These are phyloP conservation scores for Omphalotus guepiniiformis DNA, from an alignment of 768 basidiomycete species.

Conservation along the genomic window DNA sequence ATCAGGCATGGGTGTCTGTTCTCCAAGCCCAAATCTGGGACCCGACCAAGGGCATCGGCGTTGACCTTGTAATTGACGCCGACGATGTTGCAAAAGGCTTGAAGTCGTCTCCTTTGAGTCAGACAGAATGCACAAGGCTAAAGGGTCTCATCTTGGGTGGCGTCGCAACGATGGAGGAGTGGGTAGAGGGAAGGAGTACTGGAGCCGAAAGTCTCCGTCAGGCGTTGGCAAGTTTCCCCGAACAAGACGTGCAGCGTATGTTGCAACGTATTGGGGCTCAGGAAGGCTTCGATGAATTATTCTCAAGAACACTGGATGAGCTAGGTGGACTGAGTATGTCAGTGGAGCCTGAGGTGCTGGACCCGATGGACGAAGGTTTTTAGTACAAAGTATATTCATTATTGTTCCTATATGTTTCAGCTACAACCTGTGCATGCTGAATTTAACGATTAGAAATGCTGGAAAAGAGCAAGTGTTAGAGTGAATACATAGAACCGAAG, in stretches of 20 bases:
- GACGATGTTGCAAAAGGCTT: conserved; percentile 26
- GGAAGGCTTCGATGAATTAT: conserved; percentile 61
- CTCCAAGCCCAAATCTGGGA: conserved; percentile 68
- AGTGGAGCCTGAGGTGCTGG: conserved; percentile 2
- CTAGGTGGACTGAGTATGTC: conserved; percentile 34
- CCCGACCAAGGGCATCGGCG: conserved; percentile 34
- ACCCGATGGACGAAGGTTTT: background rate
- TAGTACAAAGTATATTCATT: too few relatives aligned
- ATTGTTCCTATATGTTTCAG: too few relatives aligned
- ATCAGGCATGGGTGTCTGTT: conserved; percentile 69
- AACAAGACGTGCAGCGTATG: conserved; percentile 28
- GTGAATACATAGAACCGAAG: too few relatives aligned
- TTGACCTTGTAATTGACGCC: conserved; percentile 39
- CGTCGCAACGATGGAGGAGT: conserved; percentile 61
- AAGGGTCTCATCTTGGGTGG: conserved; percentile 62
- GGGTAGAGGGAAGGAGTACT: conserved; percentile 39
- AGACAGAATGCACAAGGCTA: conserved; percentile 71
- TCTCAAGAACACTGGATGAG: conserved; percentile 55
- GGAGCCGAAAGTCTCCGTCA: conserved; percentile 25
- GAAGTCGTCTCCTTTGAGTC: conserved; percentile 48
- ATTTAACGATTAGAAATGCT: too few relatives aligned
- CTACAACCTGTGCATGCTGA: too few relatives aligned
- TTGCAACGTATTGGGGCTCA: conserved; percentile 53
- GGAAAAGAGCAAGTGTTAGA: too few relatives aligned
- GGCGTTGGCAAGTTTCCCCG: conserved; percentile 12